Evolutionary conservation across 2,329 filamentous ascomycete genomes (phyloP).

Genomic region (Fusarium citri): DNA sequence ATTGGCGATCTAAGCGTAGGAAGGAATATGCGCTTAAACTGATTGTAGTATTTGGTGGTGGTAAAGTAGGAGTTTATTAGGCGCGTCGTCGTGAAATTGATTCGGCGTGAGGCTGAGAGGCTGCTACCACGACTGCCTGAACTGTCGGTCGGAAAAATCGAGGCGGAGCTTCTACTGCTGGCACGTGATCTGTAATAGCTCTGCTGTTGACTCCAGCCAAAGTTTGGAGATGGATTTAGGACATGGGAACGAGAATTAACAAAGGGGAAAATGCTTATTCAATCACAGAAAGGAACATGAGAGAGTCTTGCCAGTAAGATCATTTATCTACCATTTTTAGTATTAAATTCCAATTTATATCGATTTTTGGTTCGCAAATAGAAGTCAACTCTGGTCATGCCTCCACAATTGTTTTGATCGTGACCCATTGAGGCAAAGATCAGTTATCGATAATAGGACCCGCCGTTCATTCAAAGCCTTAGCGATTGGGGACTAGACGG

Average conservation of each 20-base stretch:
- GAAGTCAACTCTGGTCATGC: background rate
- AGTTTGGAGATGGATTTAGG: background rate
- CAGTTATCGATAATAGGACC: conserved; percentile 39
- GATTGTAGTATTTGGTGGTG: conserved; percentile 3
- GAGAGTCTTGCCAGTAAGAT: background rate
- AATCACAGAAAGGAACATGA: background rate
- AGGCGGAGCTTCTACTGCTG: conserved; percentile 35
- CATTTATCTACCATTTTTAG: background rate
- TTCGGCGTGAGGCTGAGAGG: conserved; percentile 48
- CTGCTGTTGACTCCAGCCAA: background rate
- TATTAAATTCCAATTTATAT: background rate
- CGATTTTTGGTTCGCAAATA: background rate
- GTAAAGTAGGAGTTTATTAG: conserved; percentile 20
- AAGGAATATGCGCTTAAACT: conserved; percentile 11
- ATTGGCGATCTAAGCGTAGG: conserved; percentile 55
- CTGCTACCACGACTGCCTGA: conserved; percentile 40
- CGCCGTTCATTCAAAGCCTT: conserved; percentile 26
- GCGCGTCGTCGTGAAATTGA: conserved; percentile 40
- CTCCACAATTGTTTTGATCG: conserved; percentile 5
- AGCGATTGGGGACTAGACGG: conserved; percentile 20
- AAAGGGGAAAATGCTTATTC: background rate
- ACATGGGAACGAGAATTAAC: background rate
- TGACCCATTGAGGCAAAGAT: conserved; percentile 24
- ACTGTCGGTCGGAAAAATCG: conserved; percentile 51
- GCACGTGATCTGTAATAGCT: conserved; percentile 39